Base-by-base conservation (phyloP, 2,329 filamentous ascomycete species). In the Mycosphaerella sp. region DNA sequence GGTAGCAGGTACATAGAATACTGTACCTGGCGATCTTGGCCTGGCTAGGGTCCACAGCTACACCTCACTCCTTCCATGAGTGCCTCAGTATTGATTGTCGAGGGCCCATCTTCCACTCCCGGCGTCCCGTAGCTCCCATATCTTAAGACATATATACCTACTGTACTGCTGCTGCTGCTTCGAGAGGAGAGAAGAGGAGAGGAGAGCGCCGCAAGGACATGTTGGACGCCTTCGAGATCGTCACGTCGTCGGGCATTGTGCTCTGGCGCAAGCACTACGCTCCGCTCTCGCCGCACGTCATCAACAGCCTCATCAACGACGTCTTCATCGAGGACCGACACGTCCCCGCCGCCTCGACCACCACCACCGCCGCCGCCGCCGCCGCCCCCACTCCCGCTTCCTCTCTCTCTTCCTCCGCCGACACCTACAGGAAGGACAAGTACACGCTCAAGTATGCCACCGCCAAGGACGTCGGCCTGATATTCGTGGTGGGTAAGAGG, bases 291-390 rank as follows among this genome's bases (percentile, higher is more conserved):
- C 80, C 87, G 39, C 83, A 86, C 62, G 78, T 96, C 59, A 84
- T 98, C 75, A 96, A 98, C 76, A 86, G 82, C 75, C 85, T 98
- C 70, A 96, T 98, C 71, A 84, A 85, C 68, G 89, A 97, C 71
- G 88, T 96, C 66, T 96, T 98, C 69, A 96, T 98, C 66, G 93
- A 98, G 73, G 91, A 96, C 75, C 90, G 87, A 70, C 79, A 80
- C 54, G 78, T 82, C 52, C 71, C 75, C 14, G 73, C 72, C 28
- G 77, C 21, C 3, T 25, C 21, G 21, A 25, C 21, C 21, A 25
- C 21, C 21, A 25, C 21, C 21, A 5, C 21, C 21, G 21, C 21
- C 7, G 21, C 21, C 21, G 21, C 21, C 21, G 21, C 21, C 4
- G 21, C 21, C 21, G 3, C 21, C 21, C 7, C 21, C 21, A 25